phyloP scores from a whole-genome alignment of 2,329 filamentous ascomycete species.

The Endocalyx cinctus region DNA sequence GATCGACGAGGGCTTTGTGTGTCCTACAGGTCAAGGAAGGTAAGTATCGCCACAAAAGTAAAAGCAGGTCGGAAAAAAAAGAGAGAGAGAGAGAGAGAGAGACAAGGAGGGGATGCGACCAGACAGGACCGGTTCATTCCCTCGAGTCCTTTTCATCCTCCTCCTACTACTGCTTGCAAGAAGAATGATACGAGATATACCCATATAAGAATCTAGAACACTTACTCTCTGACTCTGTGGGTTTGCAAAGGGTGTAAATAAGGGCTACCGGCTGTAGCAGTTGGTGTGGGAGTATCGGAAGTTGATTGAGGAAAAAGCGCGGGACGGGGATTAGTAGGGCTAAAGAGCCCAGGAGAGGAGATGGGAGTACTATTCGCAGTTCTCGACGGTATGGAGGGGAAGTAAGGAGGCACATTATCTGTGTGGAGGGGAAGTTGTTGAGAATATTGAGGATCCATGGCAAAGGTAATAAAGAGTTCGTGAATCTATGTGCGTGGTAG shows the following conservation, averaged over 20 bases:
- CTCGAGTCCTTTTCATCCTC: too few species aligned
- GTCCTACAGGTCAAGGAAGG: too few species aligned
- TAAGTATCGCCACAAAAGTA: too few species aligned
- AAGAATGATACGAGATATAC: too few species aligned
- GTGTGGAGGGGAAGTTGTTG: slow-evolving; percentile 31
- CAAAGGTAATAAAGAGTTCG: slow-evolving; percentile 18
- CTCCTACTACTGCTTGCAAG: too few species aligned
- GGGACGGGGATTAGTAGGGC: slow-evolving; percentile 41
- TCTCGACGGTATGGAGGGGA: slow-evolving; percentile 38
- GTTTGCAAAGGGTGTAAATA: slow-evolving; percentile 67
- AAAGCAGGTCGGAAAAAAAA: slow-evolving; percentile 8
- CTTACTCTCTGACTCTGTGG: slow-evolving; percentile 73
- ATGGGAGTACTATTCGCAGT: slow-evolving; percentile 53
- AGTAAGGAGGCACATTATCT: slow-evolving; percentile 29
- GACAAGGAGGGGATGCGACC: too few species aligned
- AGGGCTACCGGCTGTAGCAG: slow-evolving; percentile 47
- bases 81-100: slow-evolving; percentile 2
- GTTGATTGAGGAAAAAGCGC: slow-evolving; percentile 37
- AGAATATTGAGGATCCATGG: slow-evolving; percentile 29
- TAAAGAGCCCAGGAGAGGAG: slow-evolving; percentile 60
- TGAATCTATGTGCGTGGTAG: slow-evolving; percentile 15
- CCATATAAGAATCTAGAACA: too few species aligned
- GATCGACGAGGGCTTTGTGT: slow-evolving; percentile 85
- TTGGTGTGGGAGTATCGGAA: slow-evolving; percentile 52
- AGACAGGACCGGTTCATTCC: too few species aligned